phyloP scores from a whole-genome alignment of 805 yeast genomes.

The Metschnikowia vanudenii region DNA sequence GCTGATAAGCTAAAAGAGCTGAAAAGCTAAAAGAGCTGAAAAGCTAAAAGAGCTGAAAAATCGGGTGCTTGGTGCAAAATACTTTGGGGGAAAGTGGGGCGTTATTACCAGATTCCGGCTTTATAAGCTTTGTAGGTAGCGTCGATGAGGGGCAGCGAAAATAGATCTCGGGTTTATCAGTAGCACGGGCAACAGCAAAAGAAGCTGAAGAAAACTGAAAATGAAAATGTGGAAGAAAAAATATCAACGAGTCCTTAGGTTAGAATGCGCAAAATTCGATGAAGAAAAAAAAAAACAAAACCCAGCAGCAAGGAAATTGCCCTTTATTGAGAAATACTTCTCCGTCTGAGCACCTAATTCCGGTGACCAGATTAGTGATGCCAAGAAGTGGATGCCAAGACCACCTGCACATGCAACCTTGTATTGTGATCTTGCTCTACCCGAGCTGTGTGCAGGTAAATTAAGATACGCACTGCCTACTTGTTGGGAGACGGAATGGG shows the following conservation, averaged over 20 bases:
- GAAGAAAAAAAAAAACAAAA: not conserved
- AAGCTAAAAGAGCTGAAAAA: no score
- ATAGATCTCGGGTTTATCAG: no score
- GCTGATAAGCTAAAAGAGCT: no score
- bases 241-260: not conserved
- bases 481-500: not conserved
- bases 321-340: not conserved
- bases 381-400: conserved; percentile 11
- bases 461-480: conserved; percentile 11
- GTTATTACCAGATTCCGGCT: no score
- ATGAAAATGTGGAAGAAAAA: not conserved
- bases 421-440: conserved; percentile 9
- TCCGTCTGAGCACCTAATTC: not conserved
- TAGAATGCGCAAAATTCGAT: not conserved
- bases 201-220: not conserved
- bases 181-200: no score
- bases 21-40: no score
- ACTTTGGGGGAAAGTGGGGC: no score
- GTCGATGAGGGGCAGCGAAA: no score
- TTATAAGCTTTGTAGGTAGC: no score
- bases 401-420: conserved; percentile 1
- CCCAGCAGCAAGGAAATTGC: not conserved
- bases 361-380: not conserved
- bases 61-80: no score
- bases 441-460: conserved; percentile 2